Evolutionary conservation across 2,329 filamentous ascomycete genomes (phyloP).

Genomic region (Aureobasidium zeae): DNA sequence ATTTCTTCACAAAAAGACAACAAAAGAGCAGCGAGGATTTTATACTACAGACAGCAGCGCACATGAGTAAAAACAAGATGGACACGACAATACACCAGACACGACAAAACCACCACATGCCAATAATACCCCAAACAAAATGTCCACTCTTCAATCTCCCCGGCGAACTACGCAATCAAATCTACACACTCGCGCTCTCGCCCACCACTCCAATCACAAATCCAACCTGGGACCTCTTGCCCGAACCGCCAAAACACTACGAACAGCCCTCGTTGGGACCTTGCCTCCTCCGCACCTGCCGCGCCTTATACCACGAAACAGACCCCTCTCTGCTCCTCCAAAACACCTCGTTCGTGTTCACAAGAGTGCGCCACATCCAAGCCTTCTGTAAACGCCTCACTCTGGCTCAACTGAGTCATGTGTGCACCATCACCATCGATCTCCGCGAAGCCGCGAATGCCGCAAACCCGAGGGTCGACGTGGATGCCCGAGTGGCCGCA

Average conservation of each 20-base stretch:
- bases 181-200: conserved; percentile 18
- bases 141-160: conserved; percentile 19
- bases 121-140: neutral
- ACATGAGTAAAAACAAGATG: too few species aligned
- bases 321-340: conserved; percentile 27
- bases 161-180: conserved; percentile 19
- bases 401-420: conserved; percentile 19
- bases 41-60: too few species aligned
- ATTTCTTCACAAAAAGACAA: too few species aligned
- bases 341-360: conserved; percentile 32
- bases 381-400: conserved; percentile 26
- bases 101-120: too few species aligned
- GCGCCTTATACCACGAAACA: conserved; percentile 28
- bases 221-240: conserved; percentile 9
- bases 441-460: conserved; percentile 23
- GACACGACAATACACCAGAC: too few species aligned
- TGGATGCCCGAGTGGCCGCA: conserved; percentile 4
- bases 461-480: neutral
- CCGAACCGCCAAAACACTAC: conserved; percentile 5
- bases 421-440: conserved; percentile 32
- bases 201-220: conserved; percentile 16
- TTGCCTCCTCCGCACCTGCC: conserved; percentile 31
- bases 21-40: too few species aligned
- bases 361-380: conserved; percentile 24
- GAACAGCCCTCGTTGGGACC: conserved; percentile 13